Evolutionary conservation across 129 eudicot species (phyloP), one percentile per base, ranked within the genome.

Genomic region (Artemisia argyi): DNA sequence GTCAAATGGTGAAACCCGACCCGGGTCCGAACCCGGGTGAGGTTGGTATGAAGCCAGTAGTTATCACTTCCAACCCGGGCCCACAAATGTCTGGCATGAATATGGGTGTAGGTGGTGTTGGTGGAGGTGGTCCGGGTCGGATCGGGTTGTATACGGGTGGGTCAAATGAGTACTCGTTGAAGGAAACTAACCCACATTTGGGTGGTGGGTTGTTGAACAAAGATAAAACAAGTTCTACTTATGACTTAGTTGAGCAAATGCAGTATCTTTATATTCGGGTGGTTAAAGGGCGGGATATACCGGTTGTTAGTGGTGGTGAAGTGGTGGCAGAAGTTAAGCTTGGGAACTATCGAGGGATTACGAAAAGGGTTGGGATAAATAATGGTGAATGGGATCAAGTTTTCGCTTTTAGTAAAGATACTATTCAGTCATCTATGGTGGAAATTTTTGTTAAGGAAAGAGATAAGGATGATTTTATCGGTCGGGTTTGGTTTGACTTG

Each of bases 161-260:
- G 74, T 54, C 78, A 3, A 66, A 70, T 14, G 98, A 94, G 78
- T 90, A 75, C 71, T 73, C 83, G 4, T 56, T 94, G 3, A 90
- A 85, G 68, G 98, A 94, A 48, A 94, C 98, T 39, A 84, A 77
- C n/a, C 98, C 98, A 2, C 93, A 82, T 62, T 82, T 94, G 3
- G 98, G 97, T 69, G 97, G 95, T 48, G 92, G 90, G n/a, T 49
- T 77, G 44, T 63, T 76, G 65, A 87, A 74, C 63, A 87, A 84
- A 78, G 97, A 90, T 69, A 91, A 89, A 13, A 83, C 93, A 9
- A 92, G 89, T 59, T 79, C 96, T 1, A 90, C 98, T 10, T 94
- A 94, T 71, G 98, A 94, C 60, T 73, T 94, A 17, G 98, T 94
- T 47, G 98, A 94, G 70, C 98, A 94, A 81, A 84, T 94, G 97